Evolutionary conservation across 495 filamentous ascomycete genomes (phyloP), one percentile per base, ranked within the genome.

Genomic region (Beverwykella pulmonaria): DNA sequence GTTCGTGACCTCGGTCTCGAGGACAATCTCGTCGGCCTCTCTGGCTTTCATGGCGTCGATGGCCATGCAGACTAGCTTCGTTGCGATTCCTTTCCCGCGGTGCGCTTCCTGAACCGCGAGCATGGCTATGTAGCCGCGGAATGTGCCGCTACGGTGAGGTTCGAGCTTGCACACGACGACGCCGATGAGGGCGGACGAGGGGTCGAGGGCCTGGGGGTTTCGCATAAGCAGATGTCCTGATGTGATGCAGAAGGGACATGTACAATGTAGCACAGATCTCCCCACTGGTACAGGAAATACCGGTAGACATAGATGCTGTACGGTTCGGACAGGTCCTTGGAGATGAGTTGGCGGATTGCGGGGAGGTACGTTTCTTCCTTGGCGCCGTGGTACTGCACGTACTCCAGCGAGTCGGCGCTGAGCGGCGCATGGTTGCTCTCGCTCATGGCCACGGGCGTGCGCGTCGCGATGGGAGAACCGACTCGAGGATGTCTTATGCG

Each of bases 281-380:
- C 91, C 95, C 95, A 99, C 86, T 97, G 91, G 75, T 94, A 97
- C 19, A 99, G 82, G 74, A 99, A 99, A 80, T 98, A 99, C 27
- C 95, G 86, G 79, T 98, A 99, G 53, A 99, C 95, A 78, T 98
- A 99, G 74, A 99, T 97, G 79, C 94, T 98, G 78, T 99, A 99
- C 1, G 95, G 95, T 75, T 99, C 95, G 62, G 93, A 97, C 27
- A 99, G 86, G 74, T 98, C 95, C 65, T 93, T 94, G 27, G 93
- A 96, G 74, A 99, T 99, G 73, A 99, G 78, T 59, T 92, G 86
- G 56, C 95, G 86, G 79, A 99, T 98, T 23, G 90, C 85, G 49
- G 92, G 86, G 48, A 98, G 87, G 70, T 94, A 96, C 53, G 84
- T 78, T 34, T 87, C 84, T 73, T 98, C 95, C 66, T 92, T 87